These are phyloP conservation scores for Umbelopsis sp. DNA, from an alignment of 192 early-diverging fungal species.

Conservation along the genomic window DNA sequence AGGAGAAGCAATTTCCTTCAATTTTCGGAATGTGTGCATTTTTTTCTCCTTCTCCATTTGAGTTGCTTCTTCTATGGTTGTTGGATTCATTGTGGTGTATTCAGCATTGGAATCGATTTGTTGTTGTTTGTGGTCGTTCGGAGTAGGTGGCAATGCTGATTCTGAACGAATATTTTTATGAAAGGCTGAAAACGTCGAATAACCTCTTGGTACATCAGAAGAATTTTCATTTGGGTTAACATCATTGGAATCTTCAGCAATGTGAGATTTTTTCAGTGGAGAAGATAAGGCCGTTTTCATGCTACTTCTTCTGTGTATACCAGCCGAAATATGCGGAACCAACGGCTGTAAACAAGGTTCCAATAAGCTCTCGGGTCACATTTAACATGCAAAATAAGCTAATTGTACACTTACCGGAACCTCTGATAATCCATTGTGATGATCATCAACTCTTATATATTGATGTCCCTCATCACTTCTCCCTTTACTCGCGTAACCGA, in stretches of 20 bases:
- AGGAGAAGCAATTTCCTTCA: constrained; percentile 9
- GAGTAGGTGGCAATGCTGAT: neutral
- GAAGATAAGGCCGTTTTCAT: neutral
- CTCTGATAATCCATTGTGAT: neutral
- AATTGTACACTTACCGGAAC: neutral
- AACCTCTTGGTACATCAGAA: neutral
- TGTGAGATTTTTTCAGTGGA: neutral
- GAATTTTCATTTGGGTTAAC: neutral
- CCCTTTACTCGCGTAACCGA: neutral
- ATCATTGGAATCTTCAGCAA: neutral
- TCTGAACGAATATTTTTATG: neutral
- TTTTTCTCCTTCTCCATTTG: constrained; percentile 1
- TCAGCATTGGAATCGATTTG: neutral
- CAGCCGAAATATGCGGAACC: neutral
- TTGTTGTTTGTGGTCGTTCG: neutral
- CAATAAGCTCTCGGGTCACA: neutral
- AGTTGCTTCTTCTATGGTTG: neutral
- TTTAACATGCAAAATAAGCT: no score
- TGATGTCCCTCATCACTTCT: neutral
- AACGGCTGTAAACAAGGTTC: neutral
- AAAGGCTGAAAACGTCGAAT: neutral
- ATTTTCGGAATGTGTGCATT: neutral
- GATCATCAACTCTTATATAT: neutral
- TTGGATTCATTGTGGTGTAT: neutral
- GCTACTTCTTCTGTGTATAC: neutral